phyloP scores from a whole-genome alignment of 1,284 basidiomycete genomes.

The Cryptococcus deneoformans region DNA sequence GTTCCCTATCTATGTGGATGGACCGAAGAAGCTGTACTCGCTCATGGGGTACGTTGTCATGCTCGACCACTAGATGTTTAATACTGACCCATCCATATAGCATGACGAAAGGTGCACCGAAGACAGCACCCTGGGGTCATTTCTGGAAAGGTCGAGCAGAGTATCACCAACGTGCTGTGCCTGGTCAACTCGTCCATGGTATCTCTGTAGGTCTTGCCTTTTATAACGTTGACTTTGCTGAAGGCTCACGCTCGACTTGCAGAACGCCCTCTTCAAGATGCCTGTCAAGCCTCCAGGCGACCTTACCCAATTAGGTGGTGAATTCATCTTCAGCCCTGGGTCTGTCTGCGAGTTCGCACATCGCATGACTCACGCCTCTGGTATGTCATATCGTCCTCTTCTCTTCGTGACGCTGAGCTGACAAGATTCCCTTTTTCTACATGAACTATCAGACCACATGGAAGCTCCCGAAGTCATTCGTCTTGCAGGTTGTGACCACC shows the following conservation, averaged over 20 bases:
- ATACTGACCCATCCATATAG: background rate
- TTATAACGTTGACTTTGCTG: background rate
- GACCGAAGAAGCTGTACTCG: slow-evolving; percentile 38
- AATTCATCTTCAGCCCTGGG: slow-evolving; percentile 41
- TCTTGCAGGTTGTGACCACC: slow-evolving; percentile 28
- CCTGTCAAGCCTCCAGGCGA: slow-evolving; percentile 36
- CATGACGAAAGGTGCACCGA: slow-evolving; percentile 31
- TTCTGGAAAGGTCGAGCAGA: slow-evolving; percentile 34
- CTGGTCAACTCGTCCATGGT: slow-evolving; percentile 33
- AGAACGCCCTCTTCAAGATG: slow-evolving; percentile 42
- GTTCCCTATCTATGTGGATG: slow-evolving; percentile 48
- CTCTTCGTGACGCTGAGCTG: background rate
- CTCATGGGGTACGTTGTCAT: slow-evolving; percentile 34
- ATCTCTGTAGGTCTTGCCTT: slow-evolving; percentile 24
- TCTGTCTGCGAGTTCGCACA: slow-evolving; percentile 47
- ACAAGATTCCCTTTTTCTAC: background rate
- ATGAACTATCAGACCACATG: slow-evolving; percentile 39
- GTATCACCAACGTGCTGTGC: slow-evolving; percentile 38
- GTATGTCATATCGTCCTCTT: slow-evolving; percentile 19
- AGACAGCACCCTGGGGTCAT: slow-evolving; percentile 31
- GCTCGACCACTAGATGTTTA: slow-evolving; percentile 4
- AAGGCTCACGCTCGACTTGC: background rate
- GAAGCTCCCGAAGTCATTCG: slow-evolving; percentile 44
- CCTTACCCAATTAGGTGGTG: slow-evolving; percentile 46
- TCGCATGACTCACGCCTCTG: slow-evolving; percentile 46